These are phyloP conservation scores for Solanum tarijense DNA, from an alignment of 257 asterid species.

Conservation along the genomic window DNA sequence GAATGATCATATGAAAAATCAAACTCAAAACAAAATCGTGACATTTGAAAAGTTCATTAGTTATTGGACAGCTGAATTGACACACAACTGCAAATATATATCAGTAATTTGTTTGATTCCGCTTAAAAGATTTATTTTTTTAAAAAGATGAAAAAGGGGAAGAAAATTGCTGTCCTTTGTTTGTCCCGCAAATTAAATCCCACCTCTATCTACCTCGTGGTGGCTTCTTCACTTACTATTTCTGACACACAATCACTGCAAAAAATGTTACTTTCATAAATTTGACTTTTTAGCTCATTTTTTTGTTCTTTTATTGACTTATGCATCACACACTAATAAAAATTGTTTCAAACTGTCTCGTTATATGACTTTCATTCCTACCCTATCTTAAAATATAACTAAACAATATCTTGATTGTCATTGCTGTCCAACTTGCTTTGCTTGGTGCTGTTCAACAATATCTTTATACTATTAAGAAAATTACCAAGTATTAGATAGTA, in stretches of 20 bases:
- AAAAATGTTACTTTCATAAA: neutral
- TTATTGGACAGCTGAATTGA: too few relatives aligned
- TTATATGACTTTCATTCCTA: neutral
- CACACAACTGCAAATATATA: neutral
- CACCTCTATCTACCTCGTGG: neutral
- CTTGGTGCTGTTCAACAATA: neutral
- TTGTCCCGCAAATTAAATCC: neutral
- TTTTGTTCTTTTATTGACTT: neutral
- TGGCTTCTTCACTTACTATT: neutral
- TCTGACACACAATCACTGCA: neutral
- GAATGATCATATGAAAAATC: neutral
- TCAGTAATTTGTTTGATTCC: neutral
- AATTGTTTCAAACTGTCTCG: neutral
- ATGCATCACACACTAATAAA: neutral
- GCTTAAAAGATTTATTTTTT: too few relatives aligned
- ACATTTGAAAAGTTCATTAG: too few relatives aligned
- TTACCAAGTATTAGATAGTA: neutral
- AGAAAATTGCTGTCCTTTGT: neutral
- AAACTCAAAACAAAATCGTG: too few relatives aligned
- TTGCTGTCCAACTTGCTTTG: neutral
- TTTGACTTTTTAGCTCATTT: neutral
- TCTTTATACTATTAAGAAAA: too few relatives aligned
- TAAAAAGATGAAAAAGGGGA: neutral
- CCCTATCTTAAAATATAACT: neutral
- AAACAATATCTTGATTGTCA: neutral